These are phyloP conservation scores for Metschnikowia rubicola DNA, from an alignment of 805 yeast species.

Conservation along the genomic window DNA sequence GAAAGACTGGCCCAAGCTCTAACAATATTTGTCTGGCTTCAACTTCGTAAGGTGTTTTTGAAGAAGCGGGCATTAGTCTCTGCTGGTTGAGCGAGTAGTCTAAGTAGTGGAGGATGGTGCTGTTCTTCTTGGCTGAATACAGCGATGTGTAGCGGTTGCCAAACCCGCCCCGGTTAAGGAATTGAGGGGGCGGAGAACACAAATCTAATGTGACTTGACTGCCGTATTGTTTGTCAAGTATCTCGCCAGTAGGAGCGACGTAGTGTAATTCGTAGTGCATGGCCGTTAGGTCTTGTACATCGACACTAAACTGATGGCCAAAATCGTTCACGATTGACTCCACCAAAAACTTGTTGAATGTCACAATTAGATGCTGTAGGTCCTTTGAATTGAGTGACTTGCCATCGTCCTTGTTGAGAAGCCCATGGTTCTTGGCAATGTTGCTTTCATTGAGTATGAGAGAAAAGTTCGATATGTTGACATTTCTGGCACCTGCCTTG, in stretches of 20 bases:
- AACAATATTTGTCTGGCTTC: conserved; percentile 51
- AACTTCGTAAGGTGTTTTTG: conserved; percentile 32
- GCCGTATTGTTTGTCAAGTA: conserved; percentile 32
- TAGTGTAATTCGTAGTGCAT: conserved; percentile 42
- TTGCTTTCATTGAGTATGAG: conserved; percentile 31
- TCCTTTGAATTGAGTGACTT: conserved; percentile 41
- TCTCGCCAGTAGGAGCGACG: conserved; percentile 36
- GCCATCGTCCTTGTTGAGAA: conserved; percentile 50
- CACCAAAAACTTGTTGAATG: conserved; percentile 59
- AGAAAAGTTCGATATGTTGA: conserved; percentile 77
- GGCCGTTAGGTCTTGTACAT: conserved; percentile 36
- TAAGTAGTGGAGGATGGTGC: conserved; percentile 49
- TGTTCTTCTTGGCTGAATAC: conserved; percentile 25
- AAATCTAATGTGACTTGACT: conserved; percentile 43
- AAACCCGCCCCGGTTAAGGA: conserved; percentile 20
- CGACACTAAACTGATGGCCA: conserved; percentile 22
- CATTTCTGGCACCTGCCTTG: conserved; percentile 67
- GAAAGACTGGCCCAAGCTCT: conserved; percentile 62
- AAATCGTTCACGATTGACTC: conserved; percentile 53
- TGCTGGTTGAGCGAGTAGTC: conserved; percentile 58
- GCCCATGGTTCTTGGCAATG: conserved; percentile 50
- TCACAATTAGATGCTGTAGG: conserved; percentile 44
- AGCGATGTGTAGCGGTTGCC: conserved; percentile 12
- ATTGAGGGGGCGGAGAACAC: conserved; percentile 33
- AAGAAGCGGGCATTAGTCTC: conserved; percentile 48